Evolutionary conservation across 75 land plant genomes (phyloP).

Genomic region (Cupressus sempervirens): DNA sequence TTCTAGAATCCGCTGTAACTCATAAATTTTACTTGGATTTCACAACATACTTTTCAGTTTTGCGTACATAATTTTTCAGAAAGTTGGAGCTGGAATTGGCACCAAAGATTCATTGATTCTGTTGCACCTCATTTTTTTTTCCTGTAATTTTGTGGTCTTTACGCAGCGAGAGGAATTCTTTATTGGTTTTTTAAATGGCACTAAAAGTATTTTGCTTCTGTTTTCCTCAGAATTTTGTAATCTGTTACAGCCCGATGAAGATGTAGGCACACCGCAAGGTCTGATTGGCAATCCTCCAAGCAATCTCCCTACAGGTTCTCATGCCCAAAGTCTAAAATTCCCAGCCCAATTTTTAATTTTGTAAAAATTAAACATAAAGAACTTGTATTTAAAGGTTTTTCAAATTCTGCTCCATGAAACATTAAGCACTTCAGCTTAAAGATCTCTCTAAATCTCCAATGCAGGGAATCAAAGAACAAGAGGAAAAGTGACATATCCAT

Average conservation of each 20-base stretch:
- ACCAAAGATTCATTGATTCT: background rate
- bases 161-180: background rate
- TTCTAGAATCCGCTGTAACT: no score
- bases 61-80: background rate
- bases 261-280: background rate
- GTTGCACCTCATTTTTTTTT: background rate
- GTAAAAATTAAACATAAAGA: background rate
- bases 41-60: background rate
- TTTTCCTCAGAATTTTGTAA: background rate
- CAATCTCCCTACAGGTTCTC: background rate
- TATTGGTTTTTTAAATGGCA: background rate
- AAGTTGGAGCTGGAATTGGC: background rate
- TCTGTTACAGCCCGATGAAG: background rate
- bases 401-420: no score
- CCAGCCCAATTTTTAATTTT: background rate
- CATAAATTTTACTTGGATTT: background rate
- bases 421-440: background rate
- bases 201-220: background rate
- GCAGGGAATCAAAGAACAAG: background rate
- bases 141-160: background rate
- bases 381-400: no score
- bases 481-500: slow-evolving; percentile 61
- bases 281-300: background rate
- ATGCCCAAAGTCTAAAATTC: background rate
- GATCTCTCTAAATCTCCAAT: background rate